Evolutionary conservation across 345 rosid genomes (phyloP).

Genomic region (Brassica juncea): DNA sequence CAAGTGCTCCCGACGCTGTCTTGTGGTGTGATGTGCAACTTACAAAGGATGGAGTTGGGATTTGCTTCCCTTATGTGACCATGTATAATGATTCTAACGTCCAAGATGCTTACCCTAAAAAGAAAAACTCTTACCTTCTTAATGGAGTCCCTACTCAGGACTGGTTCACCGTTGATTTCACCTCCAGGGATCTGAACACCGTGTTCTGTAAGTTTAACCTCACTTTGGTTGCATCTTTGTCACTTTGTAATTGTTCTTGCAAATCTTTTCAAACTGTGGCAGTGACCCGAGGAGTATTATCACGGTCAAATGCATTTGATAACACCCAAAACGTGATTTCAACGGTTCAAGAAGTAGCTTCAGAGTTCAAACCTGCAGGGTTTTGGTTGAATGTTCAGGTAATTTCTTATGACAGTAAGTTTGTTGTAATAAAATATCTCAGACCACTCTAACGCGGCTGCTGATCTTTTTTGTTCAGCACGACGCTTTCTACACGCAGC

Average conservation of each 20-base stretch:
- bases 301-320: slow-evolving; percentile 58
- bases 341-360: slow-evolving; percentile 50
- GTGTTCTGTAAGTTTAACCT: slow-evolving; percentile 52
- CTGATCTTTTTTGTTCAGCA: slow-evolving; percentile 53
- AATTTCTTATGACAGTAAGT: slow-evolving; percentile 13
- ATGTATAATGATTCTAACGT: slow-evolving; percentile 56
- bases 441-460: slow-evolving; percentile 10
- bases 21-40: slow-evolving; percentile 92
- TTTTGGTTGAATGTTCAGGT: slow-evolving; percentile 94
- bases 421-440: not conserved
- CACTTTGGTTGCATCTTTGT: no score
- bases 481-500: slow-evolving; percentile 64
- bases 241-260: not conserved
- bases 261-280: slow-evolving; percentile 32
- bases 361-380: slow-evolving; percentile 43
- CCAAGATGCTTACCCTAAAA: not conserved
- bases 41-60: slow-evolving; percentile 71
- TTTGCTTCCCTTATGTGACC: slow-evolving; percentile 66
- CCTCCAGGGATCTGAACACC: slow-evolving; percentile 39
- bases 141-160: slow-evolving; percentile 58
- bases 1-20: slow-evolving; percentile 44
- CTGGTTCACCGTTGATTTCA: slow-evolving; percentile 77
- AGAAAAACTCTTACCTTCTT: slow-evolving; percentile 43
- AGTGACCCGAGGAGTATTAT: slow-evolving; percentile 62
- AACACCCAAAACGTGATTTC: slow-evolving; percentile 34